Evolutionary conservation across 805 yeast species (phyloP).

Genomic region (Nakazawaea wickerhamii): DNA sequence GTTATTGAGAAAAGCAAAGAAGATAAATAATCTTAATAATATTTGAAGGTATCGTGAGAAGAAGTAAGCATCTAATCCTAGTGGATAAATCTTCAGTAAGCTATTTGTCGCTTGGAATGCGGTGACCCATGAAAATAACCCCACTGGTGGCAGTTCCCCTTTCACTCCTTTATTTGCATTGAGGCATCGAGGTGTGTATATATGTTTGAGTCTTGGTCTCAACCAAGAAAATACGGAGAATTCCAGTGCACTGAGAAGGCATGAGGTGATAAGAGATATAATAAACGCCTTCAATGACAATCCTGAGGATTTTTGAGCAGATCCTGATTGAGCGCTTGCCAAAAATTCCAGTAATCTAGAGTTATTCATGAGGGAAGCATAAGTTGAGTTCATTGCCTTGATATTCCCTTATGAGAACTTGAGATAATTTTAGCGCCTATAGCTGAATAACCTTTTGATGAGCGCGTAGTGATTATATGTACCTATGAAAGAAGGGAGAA

Average conservation of each 20-base stretch:
- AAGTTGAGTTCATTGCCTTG: too few species aligned
- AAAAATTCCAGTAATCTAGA: constrained; percentile 31
- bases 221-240: constrained; percentile 34
- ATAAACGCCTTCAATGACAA: constrained; percentile 51
- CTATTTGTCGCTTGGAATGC: constrained; percentile 34
- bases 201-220: constrained; percentile 27
- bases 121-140: constrained; percentile 52
- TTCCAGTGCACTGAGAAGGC: constrained; percentile 50
- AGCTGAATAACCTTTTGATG: too few species aligned
- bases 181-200: constrained; percentile 54
- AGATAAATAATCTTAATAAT: constrained; percentile 43
- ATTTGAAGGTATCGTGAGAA: constrained; percentile 57
- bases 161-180: constrained; percentile 36
- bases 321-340: constrained; percentile 50
- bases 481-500: too few species aligned
- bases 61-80: constrained; percentile 74
- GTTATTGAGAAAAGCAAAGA: constrained; percentile 48
- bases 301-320: constrained; percentile 55
- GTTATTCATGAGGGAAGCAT: background rate
- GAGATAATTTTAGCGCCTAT: too few species aligned
- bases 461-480: too few species aligned
- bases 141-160: constrained; percentile 32
- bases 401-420: too few species aligned
- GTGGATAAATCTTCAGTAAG: constrained; percentile 37
- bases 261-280: constrained; percentile 50